Evolutionary conservation across 1,284 basidiomycete species (phyloP).

Genomic region (Rhodotorula sp.): DNA sequence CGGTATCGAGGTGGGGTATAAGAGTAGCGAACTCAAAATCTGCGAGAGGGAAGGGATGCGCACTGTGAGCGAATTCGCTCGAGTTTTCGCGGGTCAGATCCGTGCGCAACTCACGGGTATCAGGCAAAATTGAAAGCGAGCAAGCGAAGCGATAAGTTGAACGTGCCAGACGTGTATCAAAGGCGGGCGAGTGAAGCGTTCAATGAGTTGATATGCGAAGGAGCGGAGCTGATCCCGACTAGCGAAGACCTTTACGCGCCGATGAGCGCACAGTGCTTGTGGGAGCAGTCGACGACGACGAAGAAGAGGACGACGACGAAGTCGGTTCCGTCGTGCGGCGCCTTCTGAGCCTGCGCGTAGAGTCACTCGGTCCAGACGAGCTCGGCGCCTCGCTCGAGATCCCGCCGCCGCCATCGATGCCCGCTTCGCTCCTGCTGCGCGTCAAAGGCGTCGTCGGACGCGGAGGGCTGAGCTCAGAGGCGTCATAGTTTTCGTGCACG

Average conservation of each 20-base stretch:
- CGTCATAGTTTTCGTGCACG: constrained; percentile 2
- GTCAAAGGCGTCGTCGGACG: constrained; percentile 4
- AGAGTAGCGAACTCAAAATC: no score
- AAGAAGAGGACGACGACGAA: neutral
- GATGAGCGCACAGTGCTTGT: no score
- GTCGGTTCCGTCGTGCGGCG: neutral
- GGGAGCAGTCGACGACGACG: neutral
- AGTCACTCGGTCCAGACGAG: neutral
- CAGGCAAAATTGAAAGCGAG: neutral
- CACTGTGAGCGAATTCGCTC: no score
- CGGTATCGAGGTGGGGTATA: no score
- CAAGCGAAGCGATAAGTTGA: no score
- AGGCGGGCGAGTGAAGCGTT: neutral
- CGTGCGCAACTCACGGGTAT: neutral
- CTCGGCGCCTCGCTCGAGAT: neutral
- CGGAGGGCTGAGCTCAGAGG: neutral
- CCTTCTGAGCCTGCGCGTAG: neutral
- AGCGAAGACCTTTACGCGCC: no score
- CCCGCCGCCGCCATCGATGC: neutral
- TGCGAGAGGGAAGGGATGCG: no score
- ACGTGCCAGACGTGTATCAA: no score
- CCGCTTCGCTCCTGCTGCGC: neutral
- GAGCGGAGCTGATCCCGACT: neutral
- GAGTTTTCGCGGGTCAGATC: no score
- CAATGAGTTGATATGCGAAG: neutral